Base-by-base conservation (phyloP, 208 protist species). In the Acanthamoeba royreba region DNA sequence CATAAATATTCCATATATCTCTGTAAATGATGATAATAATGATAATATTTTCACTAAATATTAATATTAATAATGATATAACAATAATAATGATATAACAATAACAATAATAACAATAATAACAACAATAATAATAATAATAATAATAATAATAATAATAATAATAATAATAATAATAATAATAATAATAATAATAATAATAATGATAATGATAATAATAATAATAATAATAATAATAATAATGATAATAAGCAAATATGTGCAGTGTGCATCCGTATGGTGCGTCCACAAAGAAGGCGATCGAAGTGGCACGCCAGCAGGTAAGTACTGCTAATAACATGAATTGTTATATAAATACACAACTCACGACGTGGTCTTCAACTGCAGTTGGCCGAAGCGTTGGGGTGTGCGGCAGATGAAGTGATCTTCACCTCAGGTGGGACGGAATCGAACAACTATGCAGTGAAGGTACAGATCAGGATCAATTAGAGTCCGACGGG, bases 391-490 rank as follows among this genome's bases (percentile, higher is more conserved):
- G 94, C 74, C 1, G 61, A 90, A 28, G 61, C 8, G 3, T 40
- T 66, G 3, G 15, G 17, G 13, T 97, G 96, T 0, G 83, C 40
- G 0, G n/a, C 96, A 0, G 96, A 97, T 13, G 96, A 96, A 42
- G 97, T 99, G 47, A 90, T 98, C 55, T 99, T 99, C 95, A 98
- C 98, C n/a, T 98, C 97, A 0, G 97, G 98, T 47, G 98, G 98
- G 4, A 99, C 98, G 0, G 98, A 99, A 94, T 92, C 96, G 42
- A 99, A 99, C 96, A 99, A 99, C 95, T 92, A 97, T 19, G 98
- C 98, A 38, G 98, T 99, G 61, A 86, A 98, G 63, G 90, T 87
- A 5, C 40, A 25, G 7, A 49, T 17, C 61, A 33, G n/a, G n/a
- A n/a, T n/a, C 61, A 4, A 19, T 35, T 19, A 9, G 25, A 43